Conservation (phyloP, 2,329 filamentous ascomycete species). For the Incumbomyces delicatus region DNA sequence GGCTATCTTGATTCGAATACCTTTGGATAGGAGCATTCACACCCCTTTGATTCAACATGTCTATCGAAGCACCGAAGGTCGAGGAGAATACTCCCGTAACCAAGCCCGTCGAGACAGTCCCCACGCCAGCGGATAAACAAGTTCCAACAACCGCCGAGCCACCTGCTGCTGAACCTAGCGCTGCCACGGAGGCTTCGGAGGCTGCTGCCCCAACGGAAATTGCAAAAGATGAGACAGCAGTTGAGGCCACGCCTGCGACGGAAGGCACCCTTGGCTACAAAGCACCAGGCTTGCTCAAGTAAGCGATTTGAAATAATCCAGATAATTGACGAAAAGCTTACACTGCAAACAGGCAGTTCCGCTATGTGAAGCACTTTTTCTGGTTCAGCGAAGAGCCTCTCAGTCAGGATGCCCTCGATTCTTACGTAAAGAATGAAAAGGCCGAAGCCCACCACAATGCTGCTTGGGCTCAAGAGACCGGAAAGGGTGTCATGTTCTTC, state of each 20-base stretch:
- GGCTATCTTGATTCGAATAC: constrained; percentile 32
- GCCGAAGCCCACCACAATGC: constrained; percentile 60
- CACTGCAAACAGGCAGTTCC: constrained; percentile 57
- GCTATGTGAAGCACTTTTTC: constrained; percentile 89
- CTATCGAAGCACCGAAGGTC: constrained; percentile 60
- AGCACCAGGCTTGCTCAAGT: constrained; percentile 83
- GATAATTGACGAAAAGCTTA: constrained; percentile 17
- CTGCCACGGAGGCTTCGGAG: constrained; percentile 10
- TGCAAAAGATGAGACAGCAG: constrained; percentile 14
- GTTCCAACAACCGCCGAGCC: constrained; percentile 24
- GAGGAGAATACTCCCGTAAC: constrained; percentile 43
- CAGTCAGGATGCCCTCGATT: constrained; percentile 60
- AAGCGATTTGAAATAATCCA: constrained; percentile 31
- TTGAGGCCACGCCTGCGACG: constrained; percentile 21
- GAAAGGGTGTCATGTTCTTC: constrained; percentile 89
- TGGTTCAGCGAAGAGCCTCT: constrained; percentile 69
- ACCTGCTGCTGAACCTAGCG: constrained; percentile 1
- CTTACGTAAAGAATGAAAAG: constrained; percentile 86
- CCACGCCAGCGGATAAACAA: constrained; percentile 26
- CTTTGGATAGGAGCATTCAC: constrained; percentile 23
- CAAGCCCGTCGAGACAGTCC: constrained; percentile 26
- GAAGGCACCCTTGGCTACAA: constrained; percentile 76
- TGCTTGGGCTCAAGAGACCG: constrained; percentile 86
- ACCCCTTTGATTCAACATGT: constrained; percentile 46
- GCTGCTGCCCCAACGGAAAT: constrained; percentile 3